phyloP scores from a whole-genome alignment of 805 yeast species.

The Komagataella ulmi region DNA sequence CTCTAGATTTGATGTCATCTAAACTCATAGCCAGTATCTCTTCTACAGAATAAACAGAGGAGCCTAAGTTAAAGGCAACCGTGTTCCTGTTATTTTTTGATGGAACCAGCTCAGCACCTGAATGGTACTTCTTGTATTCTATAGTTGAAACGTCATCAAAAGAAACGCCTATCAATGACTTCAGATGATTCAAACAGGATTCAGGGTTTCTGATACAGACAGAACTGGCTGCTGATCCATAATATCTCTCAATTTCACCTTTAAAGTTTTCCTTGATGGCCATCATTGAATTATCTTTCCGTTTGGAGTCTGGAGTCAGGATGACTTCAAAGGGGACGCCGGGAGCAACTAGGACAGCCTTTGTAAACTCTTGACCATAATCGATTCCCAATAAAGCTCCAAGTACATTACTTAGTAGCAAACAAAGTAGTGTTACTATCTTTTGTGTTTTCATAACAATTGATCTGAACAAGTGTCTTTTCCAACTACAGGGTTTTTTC shows the following conservation, averaged over 20 bases:
- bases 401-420: constrained; percentile 6
- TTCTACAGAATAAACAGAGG: constrained; percentile 42
- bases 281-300: constrained; percentile 78
- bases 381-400: constrained; percentile 82
- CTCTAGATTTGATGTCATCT: constrained; percentile 50
- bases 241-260: constrained; percentile 51
- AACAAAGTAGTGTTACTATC: background rate
- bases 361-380: constrained; percentile 76
- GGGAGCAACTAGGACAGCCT: constrained; percentile 84
- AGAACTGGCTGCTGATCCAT: constrained; percentile 65
- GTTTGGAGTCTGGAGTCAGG: constrained; percentile 78
- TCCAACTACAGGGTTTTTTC: background rate
- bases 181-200: constrained; percentile 51
- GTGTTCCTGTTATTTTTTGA: constrained; percentile 33
- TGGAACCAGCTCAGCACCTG: constrained; percentile 39
- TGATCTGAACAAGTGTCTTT: background rate
- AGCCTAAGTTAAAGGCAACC: constrained; percentile 39
- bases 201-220: constrained; percentile 65
- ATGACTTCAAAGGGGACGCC: constrained; percentile 80
- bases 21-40: constrained; percentile 80
- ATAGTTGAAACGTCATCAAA: constrained; percentile 30
- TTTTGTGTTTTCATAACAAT: background rate
- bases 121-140: constrained; percentile 39
- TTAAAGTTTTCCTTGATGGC: constrained; percentile 34
- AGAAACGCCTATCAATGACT: constrained; percentile 57